Evolutionary conservation across 2,329 filamentous ascomycete species (phyloP), one percentile per base, ranked within the genome.

Genomic region (Chrysosporium keratinophilum): DNA sequence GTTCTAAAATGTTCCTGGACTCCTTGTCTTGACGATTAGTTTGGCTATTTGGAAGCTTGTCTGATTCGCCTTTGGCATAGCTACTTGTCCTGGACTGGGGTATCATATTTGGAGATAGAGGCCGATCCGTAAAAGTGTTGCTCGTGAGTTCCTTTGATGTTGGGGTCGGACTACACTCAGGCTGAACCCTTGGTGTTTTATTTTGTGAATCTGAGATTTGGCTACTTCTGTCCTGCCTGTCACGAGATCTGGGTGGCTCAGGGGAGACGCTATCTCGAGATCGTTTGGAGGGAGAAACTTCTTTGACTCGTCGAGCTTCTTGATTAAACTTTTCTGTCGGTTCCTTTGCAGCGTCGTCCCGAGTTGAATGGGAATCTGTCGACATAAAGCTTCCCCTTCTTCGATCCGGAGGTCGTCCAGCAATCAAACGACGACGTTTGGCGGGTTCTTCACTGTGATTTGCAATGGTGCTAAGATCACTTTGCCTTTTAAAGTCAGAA

Each of bases 261-360:
- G 71, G 72, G n/a, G 71, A 72, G 19, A 63, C 61, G 54, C 71
- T 74, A 46, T 63, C 66, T 42, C 72, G 68, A 28, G 67, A 63
- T 39, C 72, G 68, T 59, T 75, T 75, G 40, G 73, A 60, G 10
- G 61, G 59, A 35, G 56, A 49, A 14, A 39, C 51, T 54, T 56
- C 58, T 43, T 58, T 57, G n/a, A 61, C 57, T 17, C 56, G 57
- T 14, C 54, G 52, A 2, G 56, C 49, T 19, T 63, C 54, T 46
- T 67, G 64, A 15, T 59, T 56, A 3, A 63, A 58, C 47, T 59
- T 62, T 23, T 68, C 64, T 31, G 59, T 51, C 33, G 65, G 68
- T 0, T 66, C 46, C 55, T 65, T 70, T 9, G 59, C 56, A 20
- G 52, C 56, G 54, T 71, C 70, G 44, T 72, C 69, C 1, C 68